Base-by-base conservation (phyloP, 2,329 filamentous ascomycete genomes). In the Parastagonospora nodorum region DNA sequence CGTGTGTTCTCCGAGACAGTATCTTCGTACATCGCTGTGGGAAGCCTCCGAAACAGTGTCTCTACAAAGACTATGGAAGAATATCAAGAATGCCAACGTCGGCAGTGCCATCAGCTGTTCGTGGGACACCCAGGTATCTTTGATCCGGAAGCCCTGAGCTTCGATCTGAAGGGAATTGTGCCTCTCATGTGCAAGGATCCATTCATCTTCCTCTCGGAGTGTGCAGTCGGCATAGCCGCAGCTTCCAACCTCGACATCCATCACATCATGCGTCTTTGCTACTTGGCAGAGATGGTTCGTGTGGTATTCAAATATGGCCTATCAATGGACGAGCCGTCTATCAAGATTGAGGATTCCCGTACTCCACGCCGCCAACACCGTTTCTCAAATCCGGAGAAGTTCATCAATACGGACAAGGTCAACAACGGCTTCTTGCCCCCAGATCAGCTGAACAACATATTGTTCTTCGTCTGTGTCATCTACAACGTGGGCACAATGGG, bases 261-360 rank as follows among this genome's bases (percentile, higher is more conserved):
- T 35, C 89, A 96, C 71, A 74, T 97, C 44, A 75, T 97, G 42
- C 86, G 88, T 32, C 78, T 97, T 39, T 97, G 92, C 75, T 97
- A 96, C 68, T 81, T 96, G 48, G 90, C 90, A 2, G 94, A 99
- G 74, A 85, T 99, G 50, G 85, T 95, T 52, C 95, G 96, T 75
- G 86, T 92, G 5, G 82, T 91, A 12, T 68, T 85, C 11, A 79
- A 82, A 7, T 84, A 83, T 65, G 74, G 60, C 8, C 45, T 51
- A 30, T 58, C 50, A 15, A 50, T 41, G 8, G 54, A 48, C 15
- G 53, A 50, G 5, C 51, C 50, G 28, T 42, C 51, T 16, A 42
- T 14, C 14, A 16, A 48, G 29, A 40, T 44, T 24, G 55, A 44
- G 30, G 16, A 31, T 30, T 49, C 19, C 19, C 19, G 19, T 24